A percentile compares a stretch with the other conserved stretches of the same genome.
phyloP scores from a whole-genome alignment of 345 rosid species.

The Hypericum perforatum region DNA sequence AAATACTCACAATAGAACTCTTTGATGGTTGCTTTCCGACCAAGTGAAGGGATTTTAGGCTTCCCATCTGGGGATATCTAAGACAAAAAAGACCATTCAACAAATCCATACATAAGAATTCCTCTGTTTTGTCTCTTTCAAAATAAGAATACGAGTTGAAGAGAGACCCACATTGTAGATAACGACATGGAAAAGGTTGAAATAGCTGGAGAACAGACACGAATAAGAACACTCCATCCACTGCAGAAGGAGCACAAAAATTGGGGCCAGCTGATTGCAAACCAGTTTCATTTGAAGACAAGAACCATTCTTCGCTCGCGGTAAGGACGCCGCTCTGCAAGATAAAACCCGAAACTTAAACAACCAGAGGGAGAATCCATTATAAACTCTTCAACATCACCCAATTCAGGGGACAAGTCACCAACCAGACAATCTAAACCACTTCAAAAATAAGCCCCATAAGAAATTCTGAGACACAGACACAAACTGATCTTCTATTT shows the following conservation, averaged over 20 bases:
- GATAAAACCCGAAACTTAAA: background rate
- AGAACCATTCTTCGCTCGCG: constrained; percentile 18
- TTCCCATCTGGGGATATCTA: constrained; percentile 63
- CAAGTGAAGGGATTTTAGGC: constrained; percentile 36
- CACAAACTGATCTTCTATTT: too few relatives aligned
- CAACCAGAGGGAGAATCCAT: background rate
- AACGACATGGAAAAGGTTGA: constrained; percentile 6
- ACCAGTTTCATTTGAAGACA: constrained; percentile 25
- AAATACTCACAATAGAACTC: constrained; percentile 71
- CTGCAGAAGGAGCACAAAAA: constrained; percentile 17
- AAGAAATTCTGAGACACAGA: too few relatives aligned
- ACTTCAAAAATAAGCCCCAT: too few relatives aligned
- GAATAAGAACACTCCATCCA: constrained; percentile 22
- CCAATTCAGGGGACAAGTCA: too few relatives aligned
- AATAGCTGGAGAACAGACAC: constrained; percentile 14
- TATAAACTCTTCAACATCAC: background rate
- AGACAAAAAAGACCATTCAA: background rate
- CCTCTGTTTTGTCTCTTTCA: too few relatives aligned
- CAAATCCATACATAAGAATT: background rate
- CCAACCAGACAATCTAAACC: too few relatives aligned
- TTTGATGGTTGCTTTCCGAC: constrained; percentile 81
- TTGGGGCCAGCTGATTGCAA: constrained; percentile 16
- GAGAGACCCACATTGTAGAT: background rate
- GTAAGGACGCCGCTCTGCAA: constrained; percentile 24
- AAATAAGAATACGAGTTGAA: too few relatives aligned